These are phyloP conservation scores for Fusarium musae DNA, from an alignment of 2,329 filamentous ascomycete species.

Conservation along the genomic window DNA sequence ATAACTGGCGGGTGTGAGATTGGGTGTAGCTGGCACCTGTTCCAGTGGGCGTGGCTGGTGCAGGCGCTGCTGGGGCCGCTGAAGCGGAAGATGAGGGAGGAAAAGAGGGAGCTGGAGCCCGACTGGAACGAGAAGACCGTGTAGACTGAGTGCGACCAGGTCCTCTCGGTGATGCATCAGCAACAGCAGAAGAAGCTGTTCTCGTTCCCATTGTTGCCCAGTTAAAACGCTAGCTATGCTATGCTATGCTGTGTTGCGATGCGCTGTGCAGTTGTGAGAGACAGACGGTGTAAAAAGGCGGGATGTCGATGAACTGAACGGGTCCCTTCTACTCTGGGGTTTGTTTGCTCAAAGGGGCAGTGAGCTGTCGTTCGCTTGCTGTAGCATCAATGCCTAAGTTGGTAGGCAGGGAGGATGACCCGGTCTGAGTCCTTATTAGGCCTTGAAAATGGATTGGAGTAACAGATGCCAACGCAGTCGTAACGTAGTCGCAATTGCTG, in stretches of 20 bases:
- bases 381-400: slow-evolving; percentile 27
- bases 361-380: slow-evolving; percentile 24
- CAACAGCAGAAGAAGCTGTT: slow-evolving; percentile 37
- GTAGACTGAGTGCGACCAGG: slow-evolving; percentile 51
- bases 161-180: slow-evolving; percentile 42
- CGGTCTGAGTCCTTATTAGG: slow-evolving; percentile 1
- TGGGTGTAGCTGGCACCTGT: slow-evolving; percentile 37
- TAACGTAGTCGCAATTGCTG: slow-evolving; percentile 16
- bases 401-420: slow-evolving; percentile 14
- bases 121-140: slow-evolving; percentile 46
- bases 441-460: slow-evolving; percentile 12
- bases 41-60: slow-evolving; percentile 41
- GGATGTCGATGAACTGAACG: slow-evolving; percentile 23
- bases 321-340: slow-evolving; percentile 20
- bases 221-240: slow-evolving; percentile 1
- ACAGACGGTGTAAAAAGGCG: slow-evolving; percentile 29
- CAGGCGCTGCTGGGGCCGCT: slow-evolving; percentile 32
- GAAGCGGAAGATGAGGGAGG: slow-evolving; percentile 30
- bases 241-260: slow-evolving; percentile 15
- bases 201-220: slow-evolving; percentile 39
- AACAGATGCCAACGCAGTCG: slow-evolving; percentile 20
- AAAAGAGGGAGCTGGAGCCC: slow-evolving; percentile 35
- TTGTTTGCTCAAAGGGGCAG: slow-evolving; percentile 33
- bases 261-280: slow-evolving; percentile 8
- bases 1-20: slow-evolving; percentile 42